Evolutionary conservation across 495 filamentous ascomycete genomes (phyloP).

Genomic region (Trichoderma asperelloides): DNA sequence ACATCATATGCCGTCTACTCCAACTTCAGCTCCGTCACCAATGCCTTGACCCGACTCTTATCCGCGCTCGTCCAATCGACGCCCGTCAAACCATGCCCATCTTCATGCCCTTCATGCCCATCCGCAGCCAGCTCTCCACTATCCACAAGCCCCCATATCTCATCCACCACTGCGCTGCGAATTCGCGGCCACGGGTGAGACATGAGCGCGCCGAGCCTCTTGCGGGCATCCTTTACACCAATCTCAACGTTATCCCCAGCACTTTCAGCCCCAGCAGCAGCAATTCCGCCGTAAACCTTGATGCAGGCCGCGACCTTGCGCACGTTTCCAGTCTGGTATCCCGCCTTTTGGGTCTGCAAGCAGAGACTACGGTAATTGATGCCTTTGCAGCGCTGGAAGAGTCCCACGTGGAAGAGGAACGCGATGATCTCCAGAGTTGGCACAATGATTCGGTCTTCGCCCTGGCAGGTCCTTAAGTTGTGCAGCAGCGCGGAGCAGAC

Average conservation of each 20-base stretch:
- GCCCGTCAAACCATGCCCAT: constrained; percentile 22
- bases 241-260: constrained; percentile 8
- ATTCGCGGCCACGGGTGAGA: constrained; percentile 39
- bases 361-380: constrained; percentile 49
- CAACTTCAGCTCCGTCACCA: constrained; percentile 27
- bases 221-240: constrained; percentile 25
- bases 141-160: constrained; percentile 32
- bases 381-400: constrained; percentile 21
- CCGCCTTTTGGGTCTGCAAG: constrained; percentile 60
- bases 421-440: constrained; percentile 66
- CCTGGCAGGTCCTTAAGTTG: constrained; percentile 28
- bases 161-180: constrained; percentile 35
- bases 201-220: constrained; percentile 36
- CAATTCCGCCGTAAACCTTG: constrained; percentile 63
- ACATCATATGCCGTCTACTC: background rate
- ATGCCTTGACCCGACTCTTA: constrained; percentile 22
- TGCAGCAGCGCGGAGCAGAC: constrained; percentile 26
- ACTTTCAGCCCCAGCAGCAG: constrained; percentile 13
- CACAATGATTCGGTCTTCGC: constrained; percentile 61
- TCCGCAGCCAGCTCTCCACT: constrained; percentile 7
- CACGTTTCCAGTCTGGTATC: constrained; percentile 73
- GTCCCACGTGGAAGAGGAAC: constrained; percentile 58
- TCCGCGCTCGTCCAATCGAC: constrained; percentile 35
- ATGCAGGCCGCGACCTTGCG: constrained; percentile 70
- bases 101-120: constrained; percentile 9